phyloP scores from a whole-genome alignment of 306 rosid species.

The Fragaria nilgerrensis region DNA sequence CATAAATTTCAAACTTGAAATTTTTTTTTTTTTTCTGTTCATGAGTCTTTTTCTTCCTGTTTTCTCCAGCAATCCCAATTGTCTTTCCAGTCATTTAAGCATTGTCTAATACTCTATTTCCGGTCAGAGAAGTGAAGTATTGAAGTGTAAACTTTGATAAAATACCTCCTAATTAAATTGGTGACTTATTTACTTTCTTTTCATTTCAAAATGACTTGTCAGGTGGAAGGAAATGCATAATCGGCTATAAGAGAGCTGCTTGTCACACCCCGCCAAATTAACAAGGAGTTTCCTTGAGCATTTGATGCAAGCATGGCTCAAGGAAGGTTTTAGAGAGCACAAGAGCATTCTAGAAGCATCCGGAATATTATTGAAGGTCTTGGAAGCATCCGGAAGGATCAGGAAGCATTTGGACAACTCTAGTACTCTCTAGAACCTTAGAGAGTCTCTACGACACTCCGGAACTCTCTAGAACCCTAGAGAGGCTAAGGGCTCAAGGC shows the following conservation, averaged over 20 bases:
- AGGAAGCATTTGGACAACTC: too few relatives aligned
- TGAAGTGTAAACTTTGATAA: not conserved
- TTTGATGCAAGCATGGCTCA: too few relatives aligned
- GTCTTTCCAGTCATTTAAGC: not conserved
- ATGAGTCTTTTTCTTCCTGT: not conserved
- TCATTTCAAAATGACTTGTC: not conserved
- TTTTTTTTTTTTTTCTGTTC: not conserved
- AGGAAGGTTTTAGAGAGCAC: too few relatives aligned
- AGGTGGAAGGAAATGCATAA: not conserved
- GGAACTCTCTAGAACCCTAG: too few relatives aligned
- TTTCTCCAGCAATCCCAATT: not conserved
- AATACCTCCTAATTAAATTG: not conserved
- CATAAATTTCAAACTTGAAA: not conserved
- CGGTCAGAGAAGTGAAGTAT: not conserved
- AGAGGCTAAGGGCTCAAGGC: too few relatives aligned
- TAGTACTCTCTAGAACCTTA: too few relatives aligned
- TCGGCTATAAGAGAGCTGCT: not conserved
- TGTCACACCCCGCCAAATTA: too few relatives aligned
- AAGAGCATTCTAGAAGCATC: too few relatives aligned
- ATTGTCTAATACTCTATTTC: not conserved
- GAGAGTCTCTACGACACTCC: too few relatives aligned
- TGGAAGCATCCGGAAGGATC: too few relatives aligned
- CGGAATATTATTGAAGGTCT: too few relatives aligned
- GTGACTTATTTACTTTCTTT: not conserved
- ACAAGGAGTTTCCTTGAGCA: too few relatives aligned